Conservation (phyloP, 306 rosid genomes). For the Vigna nakashimae region DNA sequence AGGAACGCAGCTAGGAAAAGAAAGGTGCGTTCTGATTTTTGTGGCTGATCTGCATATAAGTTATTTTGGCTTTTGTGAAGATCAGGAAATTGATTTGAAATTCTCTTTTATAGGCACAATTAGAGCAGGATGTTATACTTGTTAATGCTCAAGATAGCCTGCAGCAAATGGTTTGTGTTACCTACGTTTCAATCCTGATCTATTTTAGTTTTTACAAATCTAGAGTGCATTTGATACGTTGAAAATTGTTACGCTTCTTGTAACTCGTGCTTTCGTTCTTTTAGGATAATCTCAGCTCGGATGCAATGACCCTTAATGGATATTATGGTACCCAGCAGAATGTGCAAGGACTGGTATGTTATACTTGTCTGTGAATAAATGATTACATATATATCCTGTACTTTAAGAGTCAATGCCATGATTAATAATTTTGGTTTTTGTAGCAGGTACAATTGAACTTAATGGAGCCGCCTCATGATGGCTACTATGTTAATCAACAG, state of each 20-base stretch:
- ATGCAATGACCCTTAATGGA: constrained; percentile 72
- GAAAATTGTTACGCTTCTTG: constrained; percentile 31
- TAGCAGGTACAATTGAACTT: constrained; percentile 81
- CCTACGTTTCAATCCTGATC: constrained; percentile 34
- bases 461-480: constrained; percentile 96
- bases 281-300: constrained; percentile 77
- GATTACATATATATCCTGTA: constrained; percentile 23
- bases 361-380: constrained; percentile 16
- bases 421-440: constrained; percentile 27
- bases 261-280: constrained; percentile 49
- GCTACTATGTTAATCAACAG: constrained; percentile 83
- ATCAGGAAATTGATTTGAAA: constrained; percentile 33
- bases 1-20: constrained; percentile 73
- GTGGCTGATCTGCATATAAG: constrained; percentile 36
- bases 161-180: constrained; percentile 77
- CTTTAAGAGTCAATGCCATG: constrained; percentile 18
- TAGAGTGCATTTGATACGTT: constrained; percentile 30
- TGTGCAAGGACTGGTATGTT: constrained; percentile 88
- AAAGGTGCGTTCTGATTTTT: constrained; percentile 64
- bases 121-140: constrained; percentile 65
- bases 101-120: constrained; percentile 63
- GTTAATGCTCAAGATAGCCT: constrained; percentile 74
- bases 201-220: constrained; percentile 35
- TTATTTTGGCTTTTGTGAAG: constrained; percentile 39
- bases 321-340: constrained; percentile 83